Evolutionary conservation across 148 eudicot genomes (phyloP).

Genomic region (Camellia granthamiana): DNA sequence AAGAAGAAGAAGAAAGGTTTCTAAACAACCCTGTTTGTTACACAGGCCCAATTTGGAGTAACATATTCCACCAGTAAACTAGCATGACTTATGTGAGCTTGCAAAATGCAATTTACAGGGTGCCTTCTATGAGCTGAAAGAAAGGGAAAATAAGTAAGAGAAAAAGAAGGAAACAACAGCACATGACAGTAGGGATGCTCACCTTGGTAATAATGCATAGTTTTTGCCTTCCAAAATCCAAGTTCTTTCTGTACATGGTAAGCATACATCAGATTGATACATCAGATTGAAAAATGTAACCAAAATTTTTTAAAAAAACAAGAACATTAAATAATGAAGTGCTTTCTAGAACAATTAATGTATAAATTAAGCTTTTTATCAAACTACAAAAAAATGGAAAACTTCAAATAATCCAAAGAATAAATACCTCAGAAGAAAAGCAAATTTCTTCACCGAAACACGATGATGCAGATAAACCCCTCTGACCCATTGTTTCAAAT

Average conservation of each 20-base stretch:
- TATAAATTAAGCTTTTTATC: background rate
- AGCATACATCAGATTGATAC: background rate
- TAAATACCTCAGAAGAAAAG: slow-evolving; percentile 13
- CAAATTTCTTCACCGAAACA: slow-evolving; percentile 6
- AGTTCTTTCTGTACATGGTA: slow-evolving; percentile 7
- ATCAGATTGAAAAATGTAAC: background rate
- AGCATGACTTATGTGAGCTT: background rate
- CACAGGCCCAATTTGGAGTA: background rate
- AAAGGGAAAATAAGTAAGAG: background rate
- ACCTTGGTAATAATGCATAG: slow-evolving; percentile 26
- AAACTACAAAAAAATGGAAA: background rate
- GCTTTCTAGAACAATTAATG: background rate
- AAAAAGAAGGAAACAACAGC: background rate
- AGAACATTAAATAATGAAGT: background rate
- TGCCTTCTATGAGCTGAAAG: background rate
- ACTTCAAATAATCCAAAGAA: background rate
- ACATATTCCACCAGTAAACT: background rate
- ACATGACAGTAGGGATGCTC: background rate
- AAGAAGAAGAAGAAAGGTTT: background rate
- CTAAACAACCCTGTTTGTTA: background rate
- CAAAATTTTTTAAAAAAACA: slow-evolving; percentile 4
- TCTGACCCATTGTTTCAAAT: slow-evolving; percentile 9
- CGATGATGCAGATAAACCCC: background rate
- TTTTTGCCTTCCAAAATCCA: slow-evolving; percentile 13
- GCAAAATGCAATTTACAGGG: background rate